These are phyloP conservation scores for Monosporascus sp. DNA, from an alignment of 2,329 filamentous ascomycete genomes.

Conservation along the genomic window DNA sequence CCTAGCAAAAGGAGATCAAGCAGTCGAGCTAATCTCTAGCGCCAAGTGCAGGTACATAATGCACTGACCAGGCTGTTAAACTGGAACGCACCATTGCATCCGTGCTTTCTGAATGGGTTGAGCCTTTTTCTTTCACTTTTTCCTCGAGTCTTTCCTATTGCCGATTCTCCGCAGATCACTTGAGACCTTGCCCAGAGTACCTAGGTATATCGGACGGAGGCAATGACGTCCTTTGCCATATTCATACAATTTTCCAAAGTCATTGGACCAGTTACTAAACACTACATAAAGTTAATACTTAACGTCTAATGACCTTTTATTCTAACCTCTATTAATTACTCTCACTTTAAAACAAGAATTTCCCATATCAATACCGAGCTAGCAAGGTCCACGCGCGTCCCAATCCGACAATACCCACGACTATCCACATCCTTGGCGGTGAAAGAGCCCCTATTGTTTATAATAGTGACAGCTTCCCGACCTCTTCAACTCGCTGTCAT, in stretches of 20 bases:
- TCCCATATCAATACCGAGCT: neutral
- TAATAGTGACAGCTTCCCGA: neutral
- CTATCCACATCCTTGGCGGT: neutral
- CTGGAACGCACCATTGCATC: neutral
- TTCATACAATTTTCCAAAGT: neutral
- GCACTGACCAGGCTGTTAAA: neutral
- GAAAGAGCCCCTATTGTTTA: neutral
- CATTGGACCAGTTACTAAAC: too few species aligned
- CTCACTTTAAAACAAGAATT: too few species aligned
- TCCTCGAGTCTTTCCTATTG: neutral
- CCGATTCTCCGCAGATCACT: neutral
- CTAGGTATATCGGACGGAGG: neutral
- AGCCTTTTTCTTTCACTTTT: neutral
- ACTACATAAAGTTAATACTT: too few species aligned
- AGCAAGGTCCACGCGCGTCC: neutral
- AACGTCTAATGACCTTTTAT: neutral
- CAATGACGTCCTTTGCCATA: neutral
- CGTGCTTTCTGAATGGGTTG: neutral
- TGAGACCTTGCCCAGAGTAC: too few species aligned
- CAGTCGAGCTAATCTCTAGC: neutral
- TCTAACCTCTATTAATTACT: neutral
- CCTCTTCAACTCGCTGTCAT: neutral
- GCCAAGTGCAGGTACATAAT: too few species aligned
- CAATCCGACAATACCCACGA: neutral
- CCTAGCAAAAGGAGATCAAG: neutral